These are phyloP conservation scores for Solanum dulcamara DNA, from an alignment of 257 asterid species.

Conservation along the genomic window DNA sequence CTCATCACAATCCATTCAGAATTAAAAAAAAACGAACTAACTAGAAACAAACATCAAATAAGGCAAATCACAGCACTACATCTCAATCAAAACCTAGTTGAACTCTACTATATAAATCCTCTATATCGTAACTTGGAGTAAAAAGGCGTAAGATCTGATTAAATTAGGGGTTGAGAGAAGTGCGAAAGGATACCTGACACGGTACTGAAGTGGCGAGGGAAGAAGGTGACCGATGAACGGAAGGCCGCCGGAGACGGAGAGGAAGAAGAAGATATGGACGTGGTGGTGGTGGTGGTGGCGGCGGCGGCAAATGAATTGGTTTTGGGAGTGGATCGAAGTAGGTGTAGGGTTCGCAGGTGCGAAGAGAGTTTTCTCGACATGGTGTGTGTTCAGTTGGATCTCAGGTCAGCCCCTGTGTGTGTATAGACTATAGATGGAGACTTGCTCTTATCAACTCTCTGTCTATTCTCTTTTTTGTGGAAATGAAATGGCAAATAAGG, in stretches of 20 bases:
- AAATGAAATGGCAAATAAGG: neutral
- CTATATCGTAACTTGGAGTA: neutral
- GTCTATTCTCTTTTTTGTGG: neutral
- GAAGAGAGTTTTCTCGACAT: conserved; percentile 75
- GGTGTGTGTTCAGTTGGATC: conserved; percentile 22
- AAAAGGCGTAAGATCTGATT: neutral
- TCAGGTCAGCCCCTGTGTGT: conserved; percentile 38
- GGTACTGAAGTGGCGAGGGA: conserved; percentile 36
- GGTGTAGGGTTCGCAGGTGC: conserved; percentile 37
- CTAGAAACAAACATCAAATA: neutral
- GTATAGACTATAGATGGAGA: neutral
- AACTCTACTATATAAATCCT: neutral
- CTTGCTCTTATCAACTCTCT: neutral
- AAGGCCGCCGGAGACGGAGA: conserved; percentile 21
- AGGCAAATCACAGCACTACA: neutral
- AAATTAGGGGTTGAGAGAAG: conserved; percentile 13
- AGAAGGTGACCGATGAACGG: conserved; percentile 22
- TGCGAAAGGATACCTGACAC: conserved; percentile 40
- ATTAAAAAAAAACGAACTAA: neutral
- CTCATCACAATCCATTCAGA: neutral
- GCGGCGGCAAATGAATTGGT: conserved; percentile 19
- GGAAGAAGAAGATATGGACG: neutral
- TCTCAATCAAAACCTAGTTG: neutral
- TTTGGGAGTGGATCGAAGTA: conserved; percentile 43
- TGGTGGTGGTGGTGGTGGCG: neutral